These are phyloP conservation scores for Colletotrichum sp. DNA, from an alignment of 2,329 filamentous ascomycete species.

Conservation along the genomic window DNA sequence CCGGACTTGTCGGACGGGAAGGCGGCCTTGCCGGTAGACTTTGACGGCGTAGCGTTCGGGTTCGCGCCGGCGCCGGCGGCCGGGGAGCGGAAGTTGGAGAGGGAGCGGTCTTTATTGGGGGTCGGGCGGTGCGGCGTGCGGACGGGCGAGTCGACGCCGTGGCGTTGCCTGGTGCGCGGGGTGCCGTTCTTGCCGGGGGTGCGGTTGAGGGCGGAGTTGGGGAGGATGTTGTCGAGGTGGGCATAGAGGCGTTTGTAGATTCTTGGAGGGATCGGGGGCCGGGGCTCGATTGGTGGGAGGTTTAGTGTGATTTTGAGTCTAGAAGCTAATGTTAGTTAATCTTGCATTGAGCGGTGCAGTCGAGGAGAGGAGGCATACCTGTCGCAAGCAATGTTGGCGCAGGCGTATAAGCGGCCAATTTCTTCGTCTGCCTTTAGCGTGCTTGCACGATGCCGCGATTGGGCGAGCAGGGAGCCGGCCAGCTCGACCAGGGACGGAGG, in stretches of 20 bases:
- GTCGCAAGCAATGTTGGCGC: constrained; percentile 89
- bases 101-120: constrained; percentile 50
- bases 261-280: constrained; percentile 78
- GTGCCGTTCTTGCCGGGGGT: constrained; percentile 37
- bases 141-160: constrained; percentile 27
- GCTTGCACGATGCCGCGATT: constrained; percentile 79
- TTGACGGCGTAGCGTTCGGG: constrained; percentile 37
- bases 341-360: background rate
- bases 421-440: constrained; percentile 86
- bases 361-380: constrained; percentile 53
- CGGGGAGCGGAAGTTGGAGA: constrained; percentile 48
- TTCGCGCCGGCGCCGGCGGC: constrained; percentile 27
- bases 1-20: constrained; percentile 34
- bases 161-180: constrained; percentile 31
- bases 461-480: constrained; percentile 75
- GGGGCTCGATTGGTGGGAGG: constrained; percentile 76
- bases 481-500: constrained; percentile 75
- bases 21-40: constrained; percentile 40
- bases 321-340: background rate
- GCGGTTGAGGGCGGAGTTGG: constrained; percentile 39
- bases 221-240: constrained; percentile 78
- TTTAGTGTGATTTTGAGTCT: constrained; percentile 76
- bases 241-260: constrained; percentile 85
- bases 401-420: constrained; percentile 82
- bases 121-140: constrained; percentile 34